Conservation (phyloP, 345 rosid species). For the Psidium guajava region DNA sequence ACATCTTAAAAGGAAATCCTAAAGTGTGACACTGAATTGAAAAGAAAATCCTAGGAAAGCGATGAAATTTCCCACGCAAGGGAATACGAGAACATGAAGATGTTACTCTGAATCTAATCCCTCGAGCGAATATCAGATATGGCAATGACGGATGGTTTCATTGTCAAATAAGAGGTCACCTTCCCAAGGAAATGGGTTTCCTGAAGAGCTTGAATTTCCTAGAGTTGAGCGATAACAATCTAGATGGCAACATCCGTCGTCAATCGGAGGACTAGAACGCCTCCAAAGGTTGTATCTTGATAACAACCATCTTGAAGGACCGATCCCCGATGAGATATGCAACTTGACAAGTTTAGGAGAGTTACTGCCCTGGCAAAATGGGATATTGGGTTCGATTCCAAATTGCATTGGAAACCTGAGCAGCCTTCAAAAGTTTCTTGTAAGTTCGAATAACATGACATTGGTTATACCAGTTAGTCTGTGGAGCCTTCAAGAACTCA, state of each 20-base stretch:
- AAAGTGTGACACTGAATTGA: no score
- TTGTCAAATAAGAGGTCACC: not conserved
- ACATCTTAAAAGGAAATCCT: no score
- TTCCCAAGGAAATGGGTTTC: not conserved
- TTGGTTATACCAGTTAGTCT: not conserved
- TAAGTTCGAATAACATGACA: not conserved
- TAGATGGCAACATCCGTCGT: not conserved
- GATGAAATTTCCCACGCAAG: no score
- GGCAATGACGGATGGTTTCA: no score
- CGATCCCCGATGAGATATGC: not conserved
- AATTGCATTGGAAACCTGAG: not conserved
- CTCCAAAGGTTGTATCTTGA: not conserved
- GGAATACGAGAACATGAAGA: no score
- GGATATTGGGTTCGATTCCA: not conserved
- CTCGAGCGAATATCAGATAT: no score
- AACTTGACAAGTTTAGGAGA: not conserved
- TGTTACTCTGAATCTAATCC: no score
- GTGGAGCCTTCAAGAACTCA: not conserved
- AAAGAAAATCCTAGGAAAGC: no score
- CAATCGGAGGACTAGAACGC: not conserved
- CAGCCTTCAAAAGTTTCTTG: not conserved
- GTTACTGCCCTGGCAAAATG: not conserved
- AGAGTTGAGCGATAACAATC: rapidly evolving
- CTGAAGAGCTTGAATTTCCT: not conserved
- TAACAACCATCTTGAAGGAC: not conserved